Evolutionary conservation across 2,329 filamentous ascomycete genomes (phyloP).

Genomic region (Fusarium sp.): DNA sequence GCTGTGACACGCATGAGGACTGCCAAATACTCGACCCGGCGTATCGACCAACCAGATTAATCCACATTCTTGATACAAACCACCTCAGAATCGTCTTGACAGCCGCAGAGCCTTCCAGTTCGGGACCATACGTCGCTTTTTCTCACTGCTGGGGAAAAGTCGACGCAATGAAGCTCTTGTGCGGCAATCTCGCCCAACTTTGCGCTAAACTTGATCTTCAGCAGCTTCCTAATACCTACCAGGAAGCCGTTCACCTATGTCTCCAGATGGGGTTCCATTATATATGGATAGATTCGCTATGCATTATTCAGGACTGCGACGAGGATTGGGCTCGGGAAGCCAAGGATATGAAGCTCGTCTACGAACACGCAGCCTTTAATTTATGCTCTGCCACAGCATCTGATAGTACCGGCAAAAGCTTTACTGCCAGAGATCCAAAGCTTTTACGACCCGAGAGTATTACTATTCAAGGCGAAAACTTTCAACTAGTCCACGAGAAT

Average conservation of each 20-base stretch:
- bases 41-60: conserved; percentile 1
- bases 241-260: not conserved
- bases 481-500: not conserved
- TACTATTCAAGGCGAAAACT: not conserved
- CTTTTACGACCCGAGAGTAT: not conserved
- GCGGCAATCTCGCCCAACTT: not conserved
- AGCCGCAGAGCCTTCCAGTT: not conserved
- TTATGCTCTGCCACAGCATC: not conserved
- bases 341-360: not conserved
- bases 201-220: not conserved
- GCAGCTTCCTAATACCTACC: not conserved
- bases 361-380: not conserved
- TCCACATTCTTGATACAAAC: not conserved
- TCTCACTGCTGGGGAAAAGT: conserved; percentile 1
- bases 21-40: not conserved
- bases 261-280: not conserved
- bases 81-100: not conserved
- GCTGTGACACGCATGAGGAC: not conserved
- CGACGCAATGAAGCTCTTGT: not conserved
- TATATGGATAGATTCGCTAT: not conserved
- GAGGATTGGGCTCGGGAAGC: not conserved
- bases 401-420: not conserved
- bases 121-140: not conserved
- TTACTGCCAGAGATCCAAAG: not conserved
- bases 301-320: not conserved